A percentile compares a stretch with the other conserved stretches of the same genome.
phyloP scores from a whole-genome alignment of 139 green algal genomes.

The Monoraphidium neglectum region DNA sequence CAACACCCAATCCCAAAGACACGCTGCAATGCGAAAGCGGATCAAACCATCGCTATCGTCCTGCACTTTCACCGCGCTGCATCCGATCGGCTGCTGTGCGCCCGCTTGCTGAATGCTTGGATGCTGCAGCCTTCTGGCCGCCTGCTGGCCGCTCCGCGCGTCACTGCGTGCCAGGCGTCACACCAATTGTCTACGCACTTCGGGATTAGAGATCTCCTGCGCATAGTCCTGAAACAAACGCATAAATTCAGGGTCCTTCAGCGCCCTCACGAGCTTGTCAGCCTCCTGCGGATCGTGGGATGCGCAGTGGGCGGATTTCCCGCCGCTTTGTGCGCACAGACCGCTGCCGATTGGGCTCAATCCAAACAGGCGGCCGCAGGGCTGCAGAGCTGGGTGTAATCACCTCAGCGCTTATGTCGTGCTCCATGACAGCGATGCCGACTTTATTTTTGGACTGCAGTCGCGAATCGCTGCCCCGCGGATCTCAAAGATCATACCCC shows the following conservation, averaged over 20 bases:
- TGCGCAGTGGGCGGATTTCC: no score
- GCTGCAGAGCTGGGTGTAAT: no score
- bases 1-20: not conserved
- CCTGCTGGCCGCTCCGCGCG: not conserved
- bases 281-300: slow-evolving; percentile 61
- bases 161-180: no score
- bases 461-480: no score
- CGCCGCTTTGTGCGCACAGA: no score
- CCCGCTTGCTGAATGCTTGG: no score
- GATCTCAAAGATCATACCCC: no score
- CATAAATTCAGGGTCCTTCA: slow-evolving; percentile 74
- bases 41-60: not conserved
- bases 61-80: not conserved
- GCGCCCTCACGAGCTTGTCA: slow-evolving; percentile 61
- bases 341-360: no score
- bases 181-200: slow-evolving; percentile 31
- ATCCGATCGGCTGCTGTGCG: not conserved
- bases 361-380: no score
- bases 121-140: not conserved
- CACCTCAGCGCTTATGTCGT: no score
- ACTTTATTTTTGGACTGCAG: no score
- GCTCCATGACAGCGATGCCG: no score
- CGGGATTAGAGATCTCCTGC: slow-evolving; percentile 69
- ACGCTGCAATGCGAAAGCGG: not conserved
- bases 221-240: slow-evolving; percentile 77